Percentiles rank a stretch among this genome's conserved stretches.
Conservation (phyloP, 352 stramenopile species). For the Phytopythium oedochilum region DNA sequence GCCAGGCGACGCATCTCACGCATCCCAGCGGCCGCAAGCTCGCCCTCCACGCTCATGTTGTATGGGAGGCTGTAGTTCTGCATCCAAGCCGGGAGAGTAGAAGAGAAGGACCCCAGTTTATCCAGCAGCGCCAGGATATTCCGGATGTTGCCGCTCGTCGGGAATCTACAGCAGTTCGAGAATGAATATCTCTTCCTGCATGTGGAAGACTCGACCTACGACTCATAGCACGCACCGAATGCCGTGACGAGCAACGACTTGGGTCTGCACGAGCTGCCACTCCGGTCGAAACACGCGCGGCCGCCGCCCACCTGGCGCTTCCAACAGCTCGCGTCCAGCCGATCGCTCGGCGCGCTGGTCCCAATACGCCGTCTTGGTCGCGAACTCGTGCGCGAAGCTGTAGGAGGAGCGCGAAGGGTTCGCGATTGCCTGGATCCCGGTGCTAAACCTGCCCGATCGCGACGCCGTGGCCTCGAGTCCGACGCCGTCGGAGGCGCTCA, state of each 20-base stretch:
- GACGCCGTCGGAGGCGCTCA: neutral
- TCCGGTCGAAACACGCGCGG: slow-evolving; percentile 12
- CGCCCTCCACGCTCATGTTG: slow-evolving; percentile 43
- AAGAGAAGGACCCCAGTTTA: slow-evolving; percentile 30
- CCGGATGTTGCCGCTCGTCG: slow-evolving; percentile 39
- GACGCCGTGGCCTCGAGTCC: neutral
- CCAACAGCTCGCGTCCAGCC: slow-evolving; percentile 4
- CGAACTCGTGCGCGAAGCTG: slow-evolving; percentile 32
- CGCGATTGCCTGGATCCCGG: neutral
- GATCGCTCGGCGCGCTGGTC: slow-evolving; percentile 18
- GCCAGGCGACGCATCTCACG: slow-evolving; percentile 35
- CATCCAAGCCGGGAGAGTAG: slow-evolving; percentile 46
- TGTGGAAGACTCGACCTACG: neutral
- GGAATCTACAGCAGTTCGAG: slow-evolving; percentile 27
- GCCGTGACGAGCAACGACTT: slow-evolving; percentile 57
- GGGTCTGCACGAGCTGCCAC: slow-evolving; percentile 49
- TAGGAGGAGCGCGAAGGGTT: neutral
- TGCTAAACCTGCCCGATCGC: neutral
- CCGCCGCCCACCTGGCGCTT: neutral
- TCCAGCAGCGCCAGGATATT: slow-evolving; percentile 43
- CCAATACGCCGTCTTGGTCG: slow-evolving; percentile 57
- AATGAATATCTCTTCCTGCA: slow-evolving; percentile 27
- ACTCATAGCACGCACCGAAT: slow-evolving; percentile 26
- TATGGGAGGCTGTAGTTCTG: slow-evolving; percentile 63
- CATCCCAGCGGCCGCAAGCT: slow-evolving; percentile 28